These are phyloP conservation scores for Ganoderma resinaceum DNA, from an alignment of 1,284 basidiomycete species.

Conservation along the genomic window DNA sequence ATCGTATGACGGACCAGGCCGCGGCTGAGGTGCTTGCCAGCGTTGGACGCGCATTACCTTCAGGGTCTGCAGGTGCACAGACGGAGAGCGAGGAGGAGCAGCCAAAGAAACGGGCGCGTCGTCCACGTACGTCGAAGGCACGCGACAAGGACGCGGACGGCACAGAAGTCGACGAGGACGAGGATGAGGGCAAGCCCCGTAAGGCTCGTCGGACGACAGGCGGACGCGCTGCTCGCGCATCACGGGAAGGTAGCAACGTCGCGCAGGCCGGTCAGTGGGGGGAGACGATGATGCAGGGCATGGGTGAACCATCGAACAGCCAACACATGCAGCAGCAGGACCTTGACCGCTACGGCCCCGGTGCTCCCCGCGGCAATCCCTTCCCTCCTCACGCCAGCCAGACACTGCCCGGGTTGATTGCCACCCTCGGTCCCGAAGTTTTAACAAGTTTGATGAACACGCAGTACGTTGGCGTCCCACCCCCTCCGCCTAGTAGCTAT, in stretches of 20 bases:
- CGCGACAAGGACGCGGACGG: constrained; percentile 49
- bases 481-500: constrained; percentile 50
- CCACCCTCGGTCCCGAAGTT: constrained; percentile 47
- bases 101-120: constrained; percentile 62
- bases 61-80: constrained; percentile 49
- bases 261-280: constrained; percentile 33
- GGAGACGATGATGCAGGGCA: constrained; percentile 35
- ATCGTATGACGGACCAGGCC: constrained; percentile 79
- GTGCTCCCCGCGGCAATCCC: constrained; percentile 39
- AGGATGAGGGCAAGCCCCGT: constrained; percentile 46
- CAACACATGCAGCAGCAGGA: constrained; percentile 17
- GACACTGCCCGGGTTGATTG: constrained; percentile 65
- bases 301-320: constrained; percentile 28
- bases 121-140: constrained; percentile 47
- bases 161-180: constrained; percentile 45
- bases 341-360: constrained; percentile 34
- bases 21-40: constrained; percentile 85
- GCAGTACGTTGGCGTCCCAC: constrained; percentile 42
- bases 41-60: constrained; percentile 63
- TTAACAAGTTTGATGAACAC: constrained; percentile 39
- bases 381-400: constrained; percentile 54
- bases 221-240: constrained; percentile 17
- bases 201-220: constrained; percentile 21
- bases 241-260: constrained; percentile 31
- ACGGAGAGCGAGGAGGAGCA: constrained; percentile 66